Evolutionary conservation across 169 alveolate genomes (phyloP).

Genomic region (Plasmodium vinckei): DNA sequence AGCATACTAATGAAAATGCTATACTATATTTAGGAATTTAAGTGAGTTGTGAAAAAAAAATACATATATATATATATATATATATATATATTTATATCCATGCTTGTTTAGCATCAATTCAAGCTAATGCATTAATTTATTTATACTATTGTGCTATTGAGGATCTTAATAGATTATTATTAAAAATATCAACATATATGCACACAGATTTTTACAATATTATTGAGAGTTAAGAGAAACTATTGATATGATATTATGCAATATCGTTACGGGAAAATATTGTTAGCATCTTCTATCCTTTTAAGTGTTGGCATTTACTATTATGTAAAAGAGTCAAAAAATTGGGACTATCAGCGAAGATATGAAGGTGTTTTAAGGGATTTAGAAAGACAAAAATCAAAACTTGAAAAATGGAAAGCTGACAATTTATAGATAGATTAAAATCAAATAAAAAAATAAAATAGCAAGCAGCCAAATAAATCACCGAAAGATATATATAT

Average conservation of each 20-base stretch:
- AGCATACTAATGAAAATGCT: too few species aligned
- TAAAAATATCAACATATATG: not conserved
- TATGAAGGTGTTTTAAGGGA: constrained; percentile 75
- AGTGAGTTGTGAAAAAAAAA: not conserved
- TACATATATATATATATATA: not conserved
- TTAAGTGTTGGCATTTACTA: constrained; percentile 69
- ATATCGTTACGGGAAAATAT: constrained; percentile 22
- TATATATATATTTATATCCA: not conserved
- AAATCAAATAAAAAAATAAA: constrained; percentile 1
- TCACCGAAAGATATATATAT: too few species aligned
- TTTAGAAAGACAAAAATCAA: constrained; percentile 75
- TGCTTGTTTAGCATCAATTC: too few species aligned
- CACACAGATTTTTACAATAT: not conserved
- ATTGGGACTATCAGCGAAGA: constrained; percentile 58
- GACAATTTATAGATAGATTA: constrained; percentile 39
- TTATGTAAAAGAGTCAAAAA: constrained; percentile 59
- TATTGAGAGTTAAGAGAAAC: not conserved
- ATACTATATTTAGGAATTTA: too few species aligned
- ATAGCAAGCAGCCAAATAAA: not conserved
- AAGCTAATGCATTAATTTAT: too few species aligned
- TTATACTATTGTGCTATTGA: not conserved
- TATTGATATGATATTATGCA: constrained; percentile 23
- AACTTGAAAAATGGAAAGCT: constrained; percentile 69
- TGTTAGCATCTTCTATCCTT: constrained; percentile 35
- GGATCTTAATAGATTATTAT: not conserved